These are phyloP conservation scores for Phialophora macrospora DNA, from an alignment of 2,329 filamentous ascomycete species.

Conservation along the genomic window DNA sequence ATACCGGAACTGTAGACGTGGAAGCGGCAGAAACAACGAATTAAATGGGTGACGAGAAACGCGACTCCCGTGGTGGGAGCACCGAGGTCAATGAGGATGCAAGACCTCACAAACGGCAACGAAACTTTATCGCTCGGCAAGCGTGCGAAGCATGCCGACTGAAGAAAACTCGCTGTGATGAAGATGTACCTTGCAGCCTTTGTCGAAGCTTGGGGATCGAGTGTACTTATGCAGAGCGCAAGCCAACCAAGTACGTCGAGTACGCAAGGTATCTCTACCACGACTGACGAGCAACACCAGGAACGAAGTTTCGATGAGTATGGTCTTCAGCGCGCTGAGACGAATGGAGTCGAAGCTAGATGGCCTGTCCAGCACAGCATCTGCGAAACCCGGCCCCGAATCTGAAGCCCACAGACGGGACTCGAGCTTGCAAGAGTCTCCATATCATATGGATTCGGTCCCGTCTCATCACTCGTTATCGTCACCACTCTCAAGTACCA, in stretches of 20 bases:
- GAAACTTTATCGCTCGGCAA: slow-evolving; percentile 40
- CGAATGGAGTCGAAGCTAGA: slow-evolving; percentile 60
- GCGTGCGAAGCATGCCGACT: slow-evolving; percentile 60
- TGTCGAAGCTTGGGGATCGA: slow-evolving; percentile 56
- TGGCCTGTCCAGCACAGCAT: slow-evolving; percentile 50
- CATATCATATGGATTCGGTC: slow-evolving; percentile 42
- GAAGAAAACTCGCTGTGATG: slow-evolving; percentile 62
- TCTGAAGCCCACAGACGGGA: slow-evolving; percentile 22
- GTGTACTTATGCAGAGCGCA: slow-evolving; percentile 59
- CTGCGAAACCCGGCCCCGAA: slow-evolving; percentile 38
- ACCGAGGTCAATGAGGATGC: slow-evolving; percentile 22
- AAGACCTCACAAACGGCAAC: slow-evolving; percentile 29
- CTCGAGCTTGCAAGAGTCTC: slow-evolving; percentile 38
- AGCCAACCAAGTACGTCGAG: slow-evolving; percentile 55
- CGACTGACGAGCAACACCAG: slow-evolving; percentile 40
- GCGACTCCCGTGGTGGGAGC: slow-evolving; percentile 5
- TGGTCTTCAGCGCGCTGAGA: slow-evolving; percentile 61
- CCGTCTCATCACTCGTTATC: slow-evolving; percentile 42
- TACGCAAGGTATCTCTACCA: neutral
- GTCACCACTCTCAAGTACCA: slow-evolving; percentile 45
- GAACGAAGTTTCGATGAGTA: slow-evolving; percentile 59
- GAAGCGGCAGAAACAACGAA: neutral
- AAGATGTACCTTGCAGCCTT: slow-evolving; percentile 60
- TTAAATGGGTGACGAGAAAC: slow-evolving; percentile 22
- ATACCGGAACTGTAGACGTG: neutral